Evolutionary conservation across 208 protist genomes (phyloP).

Genomic region (Trypanosoma melophagium): DNA sequence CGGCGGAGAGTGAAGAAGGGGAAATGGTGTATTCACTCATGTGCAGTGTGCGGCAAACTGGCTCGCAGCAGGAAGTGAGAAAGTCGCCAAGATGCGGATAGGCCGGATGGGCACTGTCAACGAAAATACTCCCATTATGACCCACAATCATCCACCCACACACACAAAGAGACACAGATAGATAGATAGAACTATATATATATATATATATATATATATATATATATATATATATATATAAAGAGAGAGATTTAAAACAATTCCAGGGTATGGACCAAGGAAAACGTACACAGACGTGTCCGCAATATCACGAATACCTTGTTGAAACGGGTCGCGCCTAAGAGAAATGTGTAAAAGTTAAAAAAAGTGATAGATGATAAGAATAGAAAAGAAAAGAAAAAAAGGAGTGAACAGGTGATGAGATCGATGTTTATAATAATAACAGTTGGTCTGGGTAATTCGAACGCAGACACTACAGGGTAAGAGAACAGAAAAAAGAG

Average conservation of each 20-base stretch:
- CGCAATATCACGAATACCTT: too few species aligned
- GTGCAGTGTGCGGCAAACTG: slow-evolving; percentile 78
- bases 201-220: background rate
- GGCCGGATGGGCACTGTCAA: slow-evolving; percentile 71
- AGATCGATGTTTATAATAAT: too few species aligned
- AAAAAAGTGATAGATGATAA: too few species aligned
- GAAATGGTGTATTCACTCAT: slow-evolving; percentile 84
- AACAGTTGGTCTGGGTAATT: too few species aligned
- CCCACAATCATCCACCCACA: slow-evolving; percentile 63
- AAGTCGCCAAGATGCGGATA: slow-evolving; percentile 80
- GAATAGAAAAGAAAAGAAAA: too few species aligned
- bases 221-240: background rate
- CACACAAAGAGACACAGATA: background rate
- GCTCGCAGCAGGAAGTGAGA: slow-evolving; percentile 86
- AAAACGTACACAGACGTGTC: too few species aligned
- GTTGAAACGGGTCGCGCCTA: too few species aligned
- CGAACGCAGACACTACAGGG: slow-evolving; percentile 1
- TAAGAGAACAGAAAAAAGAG: slow-evolving; percentile 23
- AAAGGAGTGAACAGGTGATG: too few species aligned
- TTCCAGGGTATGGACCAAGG: too few species aligned
- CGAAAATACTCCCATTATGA: slow-evolving; percentile 61
- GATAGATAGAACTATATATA: background rate
- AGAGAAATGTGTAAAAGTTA: too few species aligned
- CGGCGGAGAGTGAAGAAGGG: slow-evolving; percentile 76
- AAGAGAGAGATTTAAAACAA: background rate